Base-by-base conservation (phyloP, 2,329 filamentous ascomycete genomes). In the Chrysoporthe austroafricana region DNA sequence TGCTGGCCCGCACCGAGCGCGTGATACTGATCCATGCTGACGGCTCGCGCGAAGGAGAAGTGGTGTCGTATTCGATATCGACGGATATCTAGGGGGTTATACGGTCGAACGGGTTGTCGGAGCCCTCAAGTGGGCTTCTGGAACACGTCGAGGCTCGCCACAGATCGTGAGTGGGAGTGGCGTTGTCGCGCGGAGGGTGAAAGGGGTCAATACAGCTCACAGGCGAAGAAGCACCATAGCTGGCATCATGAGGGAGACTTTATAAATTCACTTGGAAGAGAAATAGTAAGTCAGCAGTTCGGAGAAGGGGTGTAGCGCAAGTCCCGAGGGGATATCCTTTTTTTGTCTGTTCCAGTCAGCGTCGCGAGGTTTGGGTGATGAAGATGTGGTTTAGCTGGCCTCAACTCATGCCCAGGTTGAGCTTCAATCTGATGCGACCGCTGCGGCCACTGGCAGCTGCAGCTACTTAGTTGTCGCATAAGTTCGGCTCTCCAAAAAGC, bases 1-100 rank as follows among this genome's bases (percentile, higher is more conserved):
- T 81, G 79, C 66, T 82, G 82, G 73, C 80, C 82, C 73, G 84
- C 81, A 58, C 82, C 84, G 61, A 85, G 79, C 73, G 83, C 76
- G 73, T 86, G 82, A 75, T 85, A 86, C 78, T 84, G 82, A 72
- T 86, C 83, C 68, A 70, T 70, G 16, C 16, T 70, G 68, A 36
- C 34, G 9, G 54, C 36, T 48, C 64, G 56, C 57, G 52, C 61
- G 46, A 44, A 14, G 14, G 43, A 46, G 36, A 26, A 18, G 21
- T 18, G 50, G n/a, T 11, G 34, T 32, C 18, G 21, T 43, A 21
- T 8, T 32, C 43, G n/a, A 7, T 16, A 11, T 54, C n/a, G 54
- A 39, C 34, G 39, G 34, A 16, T 44, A 18, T 46, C 32, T 44
- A 16, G 57, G 18, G 50, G 43, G 44, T 36, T 39, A 43, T 39